Evolutionary conservation across 768 basidiomycete species (phyloP).

Genomic region (Royoungia palumana): DNA sequence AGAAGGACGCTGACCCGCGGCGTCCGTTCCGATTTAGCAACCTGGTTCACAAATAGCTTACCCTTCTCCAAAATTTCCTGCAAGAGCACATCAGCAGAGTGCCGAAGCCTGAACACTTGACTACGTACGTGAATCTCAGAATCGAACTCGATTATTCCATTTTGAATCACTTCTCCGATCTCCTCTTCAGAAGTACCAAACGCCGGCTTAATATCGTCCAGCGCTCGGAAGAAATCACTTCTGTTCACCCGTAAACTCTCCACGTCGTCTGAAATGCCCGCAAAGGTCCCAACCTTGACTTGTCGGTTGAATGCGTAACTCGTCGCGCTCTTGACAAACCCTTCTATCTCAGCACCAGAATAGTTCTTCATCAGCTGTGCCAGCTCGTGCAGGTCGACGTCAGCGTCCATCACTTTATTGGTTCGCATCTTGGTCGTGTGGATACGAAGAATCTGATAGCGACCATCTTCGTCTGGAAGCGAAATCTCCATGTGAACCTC

Average conservation of each 20-base stretch:
- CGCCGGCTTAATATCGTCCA: conserved; percentile 93
- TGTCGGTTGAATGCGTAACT: conserved; percentile 98
- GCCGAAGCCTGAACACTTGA: background rate
- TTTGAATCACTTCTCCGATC: conserved; percentile 86
- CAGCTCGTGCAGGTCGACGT: conserved; percentile 82
- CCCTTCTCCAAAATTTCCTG: conserved; percentile 88
- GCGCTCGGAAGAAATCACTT: conserved; percentile 81
- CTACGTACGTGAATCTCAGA: conserved; percentile 60
- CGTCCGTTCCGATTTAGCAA: conserved; percentile 83
- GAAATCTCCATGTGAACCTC: conserved; percentile 99
- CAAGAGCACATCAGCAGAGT: conserved; percentile 1
- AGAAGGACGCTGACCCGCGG: conserved; percentile 89
- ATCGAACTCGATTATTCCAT: conserved; percentile 93
- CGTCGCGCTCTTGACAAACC: conserved; percentile 95
- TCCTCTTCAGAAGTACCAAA: conserved; percentile 99
- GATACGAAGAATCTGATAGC: conserved; percentile 90
- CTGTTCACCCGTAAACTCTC: conserved; percentile 88
- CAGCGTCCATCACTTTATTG: conserved; percentile 84
- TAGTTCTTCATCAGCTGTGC: conserved; percentile 92
- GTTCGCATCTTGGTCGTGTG: conserved; percentile 93
- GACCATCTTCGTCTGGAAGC: conserved; percentile 89
- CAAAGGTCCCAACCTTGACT: conserved; percentile 96
- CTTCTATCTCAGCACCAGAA: conserved; percentile 93
- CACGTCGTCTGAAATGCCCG: conserved; percentile 93
- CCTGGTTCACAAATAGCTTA: conserved; percentile 88